Evolutionary conservation across 2,329 filamentous ascomycete species (phyloP), one percentile per base, ranked within the genome.

Genomic region (Cercospora zeina): DNA sequence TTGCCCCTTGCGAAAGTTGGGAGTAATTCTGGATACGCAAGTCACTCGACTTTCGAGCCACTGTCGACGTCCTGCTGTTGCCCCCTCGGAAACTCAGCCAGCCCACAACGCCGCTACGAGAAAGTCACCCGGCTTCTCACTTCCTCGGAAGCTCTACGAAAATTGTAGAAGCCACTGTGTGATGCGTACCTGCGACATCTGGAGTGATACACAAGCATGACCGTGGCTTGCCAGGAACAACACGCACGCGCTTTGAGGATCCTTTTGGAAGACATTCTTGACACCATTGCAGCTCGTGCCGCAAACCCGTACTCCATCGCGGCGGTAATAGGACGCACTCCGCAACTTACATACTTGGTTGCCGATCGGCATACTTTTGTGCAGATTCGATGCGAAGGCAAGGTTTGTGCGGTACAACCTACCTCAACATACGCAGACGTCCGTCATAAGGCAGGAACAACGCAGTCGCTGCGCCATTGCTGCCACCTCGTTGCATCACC

Each of bases 311-410:
- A 53, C 54, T 42, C 54, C 54, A 54, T n/a, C 27, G 16, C 19
- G 27, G 21, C 21, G 33, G 21, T 47, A 33, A 14, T 36, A 11
- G 21, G 16, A 47, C 57, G 54, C 59, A 62, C 59, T 62, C 59
- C 59, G 54, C 59, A 45, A 30, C 27, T 31, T 6, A 51, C 30
- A 31, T 62, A 24, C 31, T 53, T 39, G 21, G 51, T 37, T 34
- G 59, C 30, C 47, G 54, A 58, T 62, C 54, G 33, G 21, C 59
- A 51, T 45, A 24, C 11, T 19, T 6, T 19, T 51, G 24, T 51
- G 13, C 47, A 30, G 47, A 51, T 13, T 51, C 11, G 36, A 42
- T 24, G 31, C 19, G 13, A 24, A 27, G 16, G 19, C 39, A 61
- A 53, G 51, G 51, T 10, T 30, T 39, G 33, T 56, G 19, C 34